A percentile compares a stretch with the other conserved stretches of the same genome.
phyloP scores from a whole-genome alignment of 2,329 filamentous ascomycete genomes.

The Elsinoe australis region DNA sequence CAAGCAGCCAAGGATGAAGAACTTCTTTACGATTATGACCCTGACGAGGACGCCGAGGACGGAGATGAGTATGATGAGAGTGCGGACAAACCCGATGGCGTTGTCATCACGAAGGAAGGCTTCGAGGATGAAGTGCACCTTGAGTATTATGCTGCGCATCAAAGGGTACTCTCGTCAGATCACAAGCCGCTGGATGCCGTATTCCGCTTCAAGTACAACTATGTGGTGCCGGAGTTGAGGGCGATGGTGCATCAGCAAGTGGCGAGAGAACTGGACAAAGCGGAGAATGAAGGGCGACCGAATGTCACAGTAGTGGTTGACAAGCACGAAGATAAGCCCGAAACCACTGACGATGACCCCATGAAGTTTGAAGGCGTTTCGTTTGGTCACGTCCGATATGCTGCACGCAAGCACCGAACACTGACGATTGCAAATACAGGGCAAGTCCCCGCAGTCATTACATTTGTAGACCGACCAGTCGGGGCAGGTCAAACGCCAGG shows the following conservation, averaged over 20 bases:
- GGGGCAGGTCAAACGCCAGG: slow-evolving; percentile 38
- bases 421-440: slow-evolving; percentile 91
- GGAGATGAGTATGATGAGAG: slow-evolving; percentile 50
- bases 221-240: slow-evolving; percentile 77
- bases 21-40: slow-evolving; percentile 85
- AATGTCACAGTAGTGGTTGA: slow-evolving; percentile 66
- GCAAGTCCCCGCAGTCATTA: slow-evolving; percentile 68
- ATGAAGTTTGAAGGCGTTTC: slow-evolving; percentile 54
- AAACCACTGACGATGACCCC: slow-evolving; percentile 35
- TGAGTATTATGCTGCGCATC: slow-evolving; percentile 77
- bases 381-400: slow-evolving; percentile 68
- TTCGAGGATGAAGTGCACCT: slow-evolving; percentile 48
- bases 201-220: slow-evolving; percentile 78
- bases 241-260: slow-evolving; percentile 78
- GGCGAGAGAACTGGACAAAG: slow-evolving; percentile 76
- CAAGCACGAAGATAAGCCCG: slow-evolving; percentile 31
- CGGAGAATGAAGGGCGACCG: slow-evolving; percentile 83
- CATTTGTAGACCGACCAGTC: slow-evolving; percentile 65
- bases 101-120: slow-evolving; percentile 52
- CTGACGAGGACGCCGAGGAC: slow-evolving; percentile 61
- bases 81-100: slow-evolving; percentile 39
- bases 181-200: slow-evolving; percentile 85
- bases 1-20: slow-evolving; percentile 67
- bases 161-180: slow-evolving; percentile 83
- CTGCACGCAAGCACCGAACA: slow-evolving; percentile 55